phyloP scores from a whole-genome alignment of 2,329 filamentous ascomycete genomes.

The Cadophora luteo-olivacea region DNA sequence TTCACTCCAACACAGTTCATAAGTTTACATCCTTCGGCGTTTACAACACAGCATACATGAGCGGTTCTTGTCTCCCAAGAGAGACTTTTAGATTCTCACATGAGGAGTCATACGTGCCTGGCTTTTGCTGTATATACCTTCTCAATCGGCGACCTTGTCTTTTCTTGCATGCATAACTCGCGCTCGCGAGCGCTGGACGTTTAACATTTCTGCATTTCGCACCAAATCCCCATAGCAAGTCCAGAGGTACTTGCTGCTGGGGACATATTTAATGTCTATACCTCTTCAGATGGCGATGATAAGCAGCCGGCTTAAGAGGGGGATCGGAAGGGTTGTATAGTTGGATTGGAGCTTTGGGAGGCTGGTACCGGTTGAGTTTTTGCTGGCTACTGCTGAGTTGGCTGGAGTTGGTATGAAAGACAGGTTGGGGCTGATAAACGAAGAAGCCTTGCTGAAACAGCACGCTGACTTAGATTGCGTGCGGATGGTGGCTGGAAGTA shows the following conservation, averaged over 20 bases:
- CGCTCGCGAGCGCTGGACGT: constrained; percentile 33
- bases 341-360: constrained; percentile 25
- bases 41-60: constrained; percentile 31
- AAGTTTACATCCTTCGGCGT: constrained; percentile 32
- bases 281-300: constrained; percentile 25
- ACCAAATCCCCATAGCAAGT: constrained; percentile 22
- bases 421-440: constrained; percentile 16
- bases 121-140: constrained; percentile 35
- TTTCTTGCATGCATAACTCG: constrained; percentile 31
- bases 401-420: constrained; percentile 22
- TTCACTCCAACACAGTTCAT: constrained; percentile 30
- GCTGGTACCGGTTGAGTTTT: constrained; percentile 22
- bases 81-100: constrained; percentile 29
- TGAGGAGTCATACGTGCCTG: constrained; percentile 21
- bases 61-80: constrained; percentile 26
- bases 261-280: constrained; percentile 40
- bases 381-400: constrained; percentile 22
- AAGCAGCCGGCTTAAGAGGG: constrained; percentile 12
- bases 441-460: constrained; percentile 5
- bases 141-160: constrained; percentile 12
- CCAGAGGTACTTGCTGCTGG: constrained; percentile 23
- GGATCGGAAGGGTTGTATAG: constrained; percentile 24
- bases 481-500: constrained; percentile 5
- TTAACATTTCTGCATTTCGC: constrained; percentile 29
- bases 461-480: constrained; percentile 13